Evolutionary conservation across 140 eudicot species (phyloP).

Genomic region (Senecio squalidus): DNA sequence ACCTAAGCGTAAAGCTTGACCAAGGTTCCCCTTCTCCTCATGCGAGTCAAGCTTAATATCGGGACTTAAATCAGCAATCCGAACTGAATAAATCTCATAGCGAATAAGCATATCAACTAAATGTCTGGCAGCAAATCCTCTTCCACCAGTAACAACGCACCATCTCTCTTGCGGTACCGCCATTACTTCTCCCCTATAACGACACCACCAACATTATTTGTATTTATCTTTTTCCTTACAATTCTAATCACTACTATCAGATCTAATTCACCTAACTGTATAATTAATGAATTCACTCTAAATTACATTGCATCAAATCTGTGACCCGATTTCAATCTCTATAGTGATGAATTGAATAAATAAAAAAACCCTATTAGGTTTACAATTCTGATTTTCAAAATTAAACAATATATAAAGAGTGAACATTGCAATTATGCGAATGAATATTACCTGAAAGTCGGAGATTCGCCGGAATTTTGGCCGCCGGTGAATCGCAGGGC

Average conservation of each 20-base stretch:
- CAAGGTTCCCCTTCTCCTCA: conserved; percentile 68
- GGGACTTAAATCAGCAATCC: conserved; percentile 72
- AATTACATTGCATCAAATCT: too few species aligned
- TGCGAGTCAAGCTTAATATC: conserved; percentile 54
- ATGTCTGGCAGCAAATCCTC: conserved; percentile 97
- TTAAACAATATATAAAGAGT: too few species aligned
- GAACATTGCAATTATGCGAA: too few species aligned
- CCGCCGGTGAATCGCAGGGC: conserved; percentile 24
- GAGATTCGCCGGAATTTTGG: conserved; percentile 23
- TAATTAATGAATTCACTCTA: too few species aligned
- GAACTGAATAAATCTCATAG: conserved; percentile 60
- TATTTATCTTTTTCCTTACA: too few species aligned
- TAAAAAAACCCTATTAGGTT: too few species aligned
- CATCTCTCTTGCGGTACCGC: conserved; percentile 51
- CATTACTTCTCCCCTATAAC: conserved; percentile 24
- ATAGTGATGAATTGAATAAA: too few species aligned
- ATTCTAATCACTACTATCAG: too few species aligned
- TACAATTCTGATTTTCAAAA: too few species aligned
- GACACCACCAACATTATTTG: neutral
- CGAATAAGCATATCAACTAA: conserved; percentile 81
- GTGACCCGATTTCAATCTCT: too few species aligned
- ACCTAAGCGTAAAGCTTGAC: conserved; percentile 56
- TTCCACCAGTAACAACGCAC: conserved; percentile 97
- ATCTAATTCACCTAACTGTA: too few species aligned
- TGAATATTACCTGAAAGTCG: conserved; percentile 20